Base-by-base conservation (phyloP, 495 filamentous ascomycete species). In the Poronia punctata region DNA sequence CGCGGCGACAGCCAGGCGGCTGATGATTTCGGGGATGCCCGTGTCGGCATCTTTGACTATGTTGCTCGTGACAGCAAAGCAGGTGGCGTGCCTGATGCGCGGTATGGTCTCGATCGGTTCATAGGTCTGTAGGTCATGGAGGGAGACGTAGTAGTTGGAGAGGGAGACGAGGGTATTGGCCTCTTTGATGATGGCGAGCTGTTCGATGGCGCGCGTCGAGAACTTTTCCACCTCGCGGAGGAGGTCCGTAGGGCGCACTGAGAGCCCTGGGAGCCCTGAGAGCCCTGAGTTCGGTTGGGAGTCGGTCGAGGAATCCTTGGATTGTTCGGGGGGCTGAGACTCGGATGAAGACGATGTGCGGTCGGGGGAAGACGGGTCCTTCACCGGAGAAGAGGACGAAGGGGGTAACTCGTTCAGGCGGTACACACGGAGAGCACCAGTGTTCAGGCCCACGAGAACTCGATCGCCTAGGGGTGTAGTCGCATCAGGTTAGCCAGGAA, bases 101-200 rank as follows among this genome's bases (percentile, higher is more conserved):
- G 58, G 25, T 14, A 71, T 61, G 32, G 84, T 80, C 57, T 95
- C 84, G 43, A 85, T 76, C 27, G 90, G 67, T 36, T 80, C 74
- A 56, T 89, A 97, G 26, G 72, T 83, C 49, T 92, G 79, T 12
- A 93, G 74, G 59, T 97, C 89, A 60, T 97, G 84, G 22, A 95
- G 78, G 27, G 81, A 83, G 48, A 99, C 79, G 58, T 86, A 78
- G 28, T 78, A 83, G 60, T 95, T 93, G 38, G 87, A 86, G 34
- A 99, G 70, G 3, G 88, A 93, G 30, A 99, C 78, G 32, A 99
- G 75, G 8, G 86, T 78, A 56, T 84, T 88, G 24, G 87, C 86
- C 63, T 95, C 93, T 49, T 97, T 97, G 46, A 99, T 86, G 43
- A 90, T 76, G 20, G 90, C 90, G 4, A 99, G 79, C 66, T 96